Evolutionary conservation across 257 asterid species (phyloP), one percentile per base, ranked within the genome.

Genomic region (Solanum okadae): DNA sequence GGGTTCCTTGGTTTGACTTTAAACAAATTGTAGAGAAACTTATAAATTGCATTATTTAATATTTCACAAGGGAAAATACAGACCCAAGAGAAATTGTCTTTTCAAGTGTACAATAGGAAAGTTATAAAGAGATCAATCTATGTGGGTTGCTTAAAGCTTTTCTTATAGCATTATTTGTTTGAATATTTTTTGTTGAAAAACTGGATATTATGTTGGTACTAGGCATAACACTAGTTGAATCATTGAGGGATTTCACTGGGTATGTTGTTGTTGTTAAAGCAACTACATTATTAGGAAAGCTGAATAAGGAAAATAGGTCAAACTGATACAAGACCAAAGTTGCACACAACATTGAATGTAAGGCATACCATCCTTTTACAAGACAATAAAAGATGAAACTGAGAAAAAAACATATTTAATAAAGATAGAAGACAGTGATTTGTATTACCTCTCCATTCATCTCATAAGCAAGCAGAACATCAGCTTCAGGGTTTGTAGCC

Each of bases 381-480:
- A 42, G 14, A 79, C 38, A 46, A 79, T 9, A 8, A 5, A 79
- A 46, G 67, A 46, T 34, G 84, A 23, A 68, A 88, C 18, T 12
- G 65, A 87, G 89, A 23, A 82, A 88, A 71, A 15, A 73, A 27
- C 13, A 49, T 29, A 18, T 18, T n/a, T 7, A 42, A 59, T 9
- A 65, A 79, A 23, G 33, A 52, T 78, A 31, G 37, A 75, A 10
- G 18, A 29, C 9, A 46, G 11, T 18, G 15, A 29, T 18, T 81
- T 46, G 72, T 40, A 83, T 44, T 93, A 97, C 99, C 99, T 97
- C 95, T 73, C 99, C 99, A 75, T 97, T 97, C 99, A 97, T 97
- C 92, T 97, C 99, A 90, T 97, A 97, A 90, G 99, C 99, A 12
- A 97, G 93, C 82, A 97, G 91, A 91, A 97, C 98, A 92, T 96